Base-by-base conservation (phyloP, 768 basidiomycete species). In the Phaeotremella fagi region DNA sequence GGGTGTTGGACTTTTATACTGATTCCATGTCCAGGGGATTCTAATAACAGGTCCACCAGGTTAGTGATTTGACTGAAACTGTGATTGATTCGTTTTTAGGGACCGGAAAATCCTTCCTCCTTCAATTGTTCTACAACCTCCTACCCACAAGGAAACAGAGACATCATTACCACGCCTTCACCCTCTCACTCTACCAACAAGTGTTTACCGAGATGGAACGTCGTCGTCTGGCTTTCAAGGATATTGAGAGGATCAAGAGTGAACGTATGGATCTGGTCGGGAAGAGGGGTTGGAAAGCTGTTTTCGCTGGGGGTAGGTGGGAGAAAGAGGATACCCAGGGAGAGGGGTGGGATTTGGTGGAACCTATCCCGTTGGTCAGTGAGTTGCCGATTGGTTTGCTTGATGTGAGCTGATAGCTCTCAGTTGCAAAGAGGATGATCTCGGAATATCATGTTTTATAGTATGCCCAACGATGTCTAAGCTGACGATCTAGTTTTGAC, bases 141-240 rank as follows among this genome's bases (percentile, higher is more conserved):
- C 59, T 83, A 1, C 80, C 81, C 0, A 80, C 81, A 0, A 77
- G 79, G 72, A 83, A 83, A 69, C 73, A 77, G 3, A 78, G 82
- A 33, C 79, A 79, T 49, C 82, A 83, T 68, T 83, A 83, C 66
- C 81, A 78, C 65, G 76, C 80, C 50, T 78, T 83, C 55, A 78
- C 82, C 0, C 74, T 84, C 2, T 79, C 79, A 29, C 74, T 84
- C 4, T 83, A 82, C 63, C 78, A 78, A 20, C 80, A 76, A 15
- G 80, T 82, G 0, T 82, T 80, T 77, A 76, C 77, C 31, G 80
- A 81, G 60, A 79, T 80, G 9, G 74, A 79, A 54, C 63, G 68
- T 2, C 59, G 71, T 14, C 54, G 63, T 35, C 44, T 45, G 3
- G 55, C 48, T 1, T 45, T 59, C 7, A 45, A 11, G 23, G 37